Evolutionary conservation across 345 rosid genomes (phyloP).

Genomic region (Hypericum perforatum): DNA sequence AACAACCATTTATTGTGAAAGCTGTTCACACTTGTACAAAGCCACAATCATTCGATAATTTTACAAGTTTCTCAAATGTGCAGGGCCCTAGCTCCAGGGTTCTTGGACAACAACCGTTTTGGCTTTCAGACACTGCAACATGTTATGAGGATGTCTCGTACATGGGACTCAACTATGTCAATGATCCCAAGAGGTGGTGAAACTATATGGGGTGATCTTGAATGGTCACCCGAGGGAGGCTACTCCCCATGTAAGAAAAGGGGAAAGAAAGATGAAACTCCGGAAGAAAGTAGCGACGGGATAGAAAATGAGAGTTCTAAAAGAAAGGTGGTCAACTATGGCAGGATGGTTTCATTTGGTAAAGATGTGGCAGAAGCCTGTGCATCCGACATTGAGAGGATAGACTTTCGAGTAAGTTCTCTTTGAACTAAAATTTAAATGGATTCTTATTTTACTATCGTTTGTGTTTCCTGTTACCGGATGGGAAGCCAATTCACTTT

Average conservation of each 20-base stretch:
- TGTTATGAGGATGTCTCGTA: slow-evolving; percentile 71
- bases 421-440: too few species aligned
- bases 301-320: slow-evolving; percentile 28
- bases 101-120: slow-evolving; percentile 69
- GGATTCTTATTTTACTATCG: too few species aligned
- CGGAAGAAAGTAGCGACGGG: slow-evolving; percentile 8
- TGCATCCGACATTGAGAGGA: slow-evolving; percentile 52
- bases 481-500: too few species aligned
- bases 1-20: too few species aligned
- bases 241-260: slow-evolving; percentile 31
- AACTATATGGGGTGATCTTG: slow-evolving; percentile 90
- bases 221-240: slow-evolving; percentile 87
- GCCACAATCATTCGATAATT: not conserved
- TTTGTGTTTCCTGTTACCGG: too few species aligned
- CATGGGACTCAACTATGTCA: slow-evolving; percentile 97
- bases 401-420: slow-evolving; percentile 68
- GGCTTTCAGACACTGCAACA: slow-evolving; percentile 77
- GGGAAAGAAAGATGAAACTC: slow-evolving; percentile 36
- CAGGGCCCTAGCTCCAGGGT: slow-evolving; percentile 93
- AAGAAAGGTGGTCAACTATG: slow-evolving; percentile 43
- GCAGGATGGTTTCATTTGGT: slow-evolving; percentile 85
- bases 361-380: slow-evolving; percentile 64
- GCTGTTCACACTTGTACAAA: too few species aligned
- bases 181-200: slow-evolving; percentile 95
- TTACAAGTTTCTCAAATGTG: slow-evolving; percentile 10